Evolutionary conservation across 495 filamentous ascomycete species (phyloP).

Genomic region (Symbiotaphrina buchneri): DNA sequence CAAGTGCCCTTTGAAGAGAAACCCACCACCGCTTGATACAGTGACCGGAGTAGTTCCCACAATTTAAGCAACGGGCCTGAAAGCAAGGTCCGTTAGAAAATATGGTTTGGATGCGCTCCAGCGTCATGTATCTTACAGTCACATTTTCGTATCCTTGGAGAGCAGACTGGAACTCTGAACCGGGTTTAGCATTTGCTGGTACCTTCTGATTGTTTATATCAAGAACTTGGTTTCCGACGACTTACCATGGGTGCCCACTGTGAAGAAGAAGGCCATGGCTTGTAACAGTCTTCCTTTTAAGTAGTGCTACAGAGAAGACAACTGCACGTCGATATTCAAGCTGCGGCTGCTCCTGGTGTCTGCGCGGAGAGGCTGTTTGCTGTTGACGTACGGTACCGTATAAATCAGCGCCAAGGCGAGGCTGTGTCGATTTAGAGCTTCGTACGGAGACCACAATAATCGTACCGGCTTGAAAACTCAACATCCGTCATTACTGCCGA

Average conservation of each 20-base stretch:
- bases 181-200: slow-evolving; percentile 1
- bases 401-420: too few species aligned
- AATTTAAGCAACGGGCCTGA: slow-evolving; percentile 26
- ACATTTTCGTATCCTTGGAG: slow-evolving; percentile 30
- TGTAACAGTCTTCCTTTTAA: too few species aligned
- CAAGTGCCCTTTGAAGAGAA: slow-evolving; percentile 1
- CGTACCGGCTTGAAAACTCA: too few species aligned
- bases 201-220: slow-evolving; percentile 4
- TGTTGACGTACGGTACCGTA: too few species aligned
- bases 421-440: too few species aligned
- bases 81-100: neutral
- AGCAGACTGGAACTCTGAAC: slow-evolving; percentile 24
- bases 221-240: too few species aligned
- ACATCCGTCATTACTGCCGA: too few species aligned
- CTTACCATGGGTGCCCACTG: slow-evolving; percentile 29
- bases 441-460: too few species aligned
- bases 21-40: slow-evolving; percentile 27
- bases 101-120: neutral
- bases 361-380: too few species aligned
- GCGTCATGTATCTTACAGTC: slow-evolving; percentile 9
- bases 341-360: too few species aligned
- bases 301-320: too few species aligned
- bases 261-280: slow-evolving; percentile 35
- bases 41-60: slow-evolving; percentile 27
- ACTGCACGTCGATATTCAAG: too few species aligned